Evolutionary conservation across 352 stramenopile genomes (phyloP), one percentile per base, ranked within the genome.

Genomic region (Pythium periplocum): DNA sequence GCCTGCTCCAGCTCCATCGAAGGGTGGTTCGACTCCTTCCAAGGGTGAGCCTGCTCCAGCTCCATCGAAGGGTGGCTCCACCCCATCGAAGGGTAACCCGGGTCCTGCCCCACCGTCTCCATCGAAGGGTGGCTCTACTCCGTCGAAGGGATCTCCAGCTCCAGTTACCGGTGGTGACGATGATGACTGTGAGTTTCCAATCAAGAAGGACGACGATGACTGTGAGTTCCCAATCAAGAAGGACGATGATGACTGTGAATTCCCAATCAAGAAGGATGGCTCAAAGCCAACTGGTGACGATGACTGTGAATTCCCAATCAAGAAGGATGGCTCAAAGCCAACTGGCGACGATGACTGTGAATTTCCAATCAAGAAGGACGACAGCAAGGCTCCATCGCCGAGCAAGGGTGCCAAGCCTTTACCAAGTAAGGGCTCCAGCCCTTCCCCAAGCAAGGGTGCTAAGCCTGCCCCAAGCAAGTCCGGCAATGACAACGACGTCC

Each of bases 161-260:
- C 47, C 8, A 40, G 38, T 30, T 33, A 54, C 66, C 6, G 63
- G 57, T 43, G 50, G 41, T 30, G 45, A 60, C 34, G 56, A 62
- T 11, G 53, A 62, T 9, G 55, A 62, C 34, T 56, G 48, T 12
- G 48, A 46, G 39, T 57, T 30, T 35, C 45, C 56, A 30, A 48
- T 45, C 37, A 57, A 69, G 26, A 57, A 54, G 45, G 49, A 55
- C n/a, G 48, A 57, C 39, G 55, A 57, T 39, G 55, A 62, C 55
- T 64, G 57, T 32, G 50, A 41, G 39, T 59, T 43, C 46, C 57
- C 57, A 4, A 49, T 64, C 12, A 63, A 73, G 37, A 59, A 57
- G 51, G 50, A 62, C 10, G 41, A 56, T 32, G 47, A 51, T 6
- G 56, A 57, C 50, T 59, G 48, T 31, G 35, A 38, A n/a, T 55